Evolutionary conservation across 192 early-diverging fungal species (phyloP).

Genomic region (Linderina pennispora): DNA sequence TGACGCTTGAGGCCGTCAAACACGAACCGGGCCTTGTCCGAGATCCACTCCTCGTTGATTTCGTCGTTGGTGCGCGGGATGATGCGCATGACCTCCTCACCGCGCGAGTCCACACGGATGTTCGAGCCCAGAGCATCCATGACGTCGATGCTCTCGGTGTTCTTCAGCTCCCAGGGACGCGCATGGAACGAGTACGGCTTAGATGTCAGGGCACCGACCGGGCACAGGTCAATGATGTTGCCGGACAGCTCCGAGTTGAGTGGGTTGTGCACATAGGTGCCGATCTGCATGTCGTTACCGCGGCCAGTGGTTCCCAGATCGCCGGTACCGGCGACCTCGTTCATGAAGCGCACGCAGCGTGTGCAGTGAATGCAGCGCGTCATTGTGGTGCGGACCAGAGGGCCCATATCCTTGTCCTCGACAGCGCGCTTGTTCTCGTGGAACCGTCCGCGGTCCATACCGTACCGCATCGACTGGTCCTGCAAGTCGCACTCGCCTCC

Average conservation of each 20-base stretch:
- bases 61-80: conserved; percentile 94
- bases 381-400: conserved; percentile 94
- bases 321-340: conserved; percentile 92
- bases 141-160: conserved; percentile 93
- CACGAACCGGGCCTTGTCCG: conserved; percentile 94
- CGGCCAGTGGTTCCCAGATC: conserved; percentile 94
- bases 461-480: conserved; percentile 96
- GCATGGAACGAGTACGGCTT: conserved; percentile 94
- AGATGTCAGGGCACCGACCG: conserved; percentile 94
- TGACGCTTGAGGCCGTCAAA: conserved; percentile 96
- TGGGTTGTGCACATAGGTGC: conserved; percentile 88
- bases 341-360: conserved; percentile 95
- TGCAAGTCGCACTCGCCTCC: conserved; percentile 99
- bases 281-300: conserved; percentile 98
- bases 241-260: conserved; percentile 93
- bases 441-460: conserved; percentile 89
- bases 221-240: conserved; percentile 97
- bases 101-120: conserved; percentile 94
- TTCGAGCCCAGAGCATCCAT: conserved; percentile 91
- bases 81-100: conserved; percentile 94
- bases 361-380: conserved; percentile 99
- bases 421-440: conserved; percentile 91
- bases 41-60: conserved; percentile 99
- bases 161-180: conserved; percentile 96
- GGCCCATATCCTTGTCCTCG: conserved; percentile 96